phyloP scores from a whole-genome alignment of 163 green algal species.

The Chloroidium sp. region DNA sequence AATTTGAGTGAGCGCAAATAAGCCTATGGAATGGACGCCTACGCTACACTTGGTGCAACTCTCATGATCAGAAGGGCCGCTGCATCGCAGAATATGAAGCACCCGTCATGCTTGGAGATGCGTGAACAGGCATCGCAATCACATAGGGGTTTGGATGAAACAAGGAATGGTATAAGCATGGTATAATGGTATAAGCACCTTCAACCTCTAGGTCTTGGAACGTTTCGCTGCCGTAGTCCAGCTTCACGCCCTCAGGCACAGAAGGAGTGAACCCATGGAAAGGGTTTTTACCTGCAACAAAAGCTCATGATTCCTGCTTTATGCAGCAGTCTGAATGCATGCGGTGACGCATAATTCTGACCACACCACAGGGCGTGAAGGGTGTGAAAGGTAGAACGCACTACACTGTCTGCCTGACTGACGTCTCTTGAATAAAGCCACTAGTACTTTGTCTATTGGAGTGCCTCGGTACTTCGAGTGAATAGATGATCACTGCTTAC shows the following conservation, averaged over 20 bases:
- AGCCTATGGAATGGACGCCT: not conserved
- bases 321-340: not conserved
- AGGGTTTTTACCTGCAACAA: constrained; percentile 67
- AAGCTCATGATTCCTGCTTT: not conserved
- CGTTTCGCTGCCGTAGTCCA: constrained; percentile 70
- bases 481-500: no score
- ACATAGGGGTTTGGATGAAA: not conserved
- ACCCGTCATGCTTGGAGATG: not conserved
- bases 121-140: not conserved
- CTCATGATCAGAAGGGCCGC: not conserved
- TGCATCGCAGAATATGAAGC: not conserved
- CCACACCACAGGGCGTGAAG: not conserved
- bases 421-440: no score
- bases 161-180: no score
- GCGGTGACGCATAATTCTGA: not conserved
- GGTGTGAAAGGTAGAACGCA: no score
- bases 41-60: not conserved
- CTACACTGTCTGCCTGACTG: no score
- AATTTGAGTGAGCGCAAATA: not conserved
- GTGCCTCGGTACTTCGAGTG: no score
- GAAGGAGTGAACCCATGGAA: constrained; percentile 84
- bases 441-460: no score
- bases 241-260: constrained; percentile 63
- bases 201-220: constrained; percentile 55
- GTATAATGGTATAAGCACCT: constrained; percentile 6